Evolutionary conservation across 768 basidiomycete genomes (phyloP), one percentile per base, ranked within the genome.

Genomic region (Termitomyces sp.): DNA sequence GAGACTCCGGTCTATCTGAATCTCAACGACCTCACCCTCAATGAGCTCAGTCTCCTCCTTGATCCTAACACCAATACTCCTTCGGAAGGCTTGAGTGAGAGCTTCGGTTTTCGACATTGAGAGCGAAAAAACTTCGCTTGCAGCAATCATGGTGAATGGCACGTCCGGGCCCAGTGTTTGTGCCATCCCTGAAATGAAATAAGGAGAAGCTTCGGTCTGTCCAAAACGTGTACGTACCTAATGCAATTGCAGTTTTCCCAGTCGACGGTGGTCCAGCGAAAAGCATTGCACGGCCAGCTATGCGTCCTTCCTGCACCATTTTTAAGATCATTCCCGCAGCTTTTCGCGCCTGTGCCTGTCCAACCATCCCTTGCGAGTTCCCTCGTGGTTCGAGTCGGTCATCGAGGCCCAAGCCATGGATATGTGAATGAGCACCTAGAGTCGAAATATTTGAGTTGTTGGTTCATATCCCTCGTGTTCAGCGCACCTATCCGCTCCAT

Each of bases 71-170:
- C 96, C 97, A 66, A 99, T 99, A 66, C 93, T 94, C 64, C 96
- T 78, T 63, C 96, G 80, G 73, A 99, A 92, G 0, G 95, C 94
- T 69, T 98, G 96, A 0, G 95, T 98, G 58, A 99, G 81, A 21
- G 94, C 94, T 69, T 99, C 97, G 2, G 97, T 99, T 74, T 98
- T 98, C 30, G 91, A 94, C 92, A 98, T 97, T 65, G 94, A 93
- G 37, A 97, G 79, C 44, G 95, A 98, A 76, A 96, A 98, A 57
- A 99, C 95, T 71, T 99, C 97, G 75, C 92, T 94, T 21, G 88
- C 97, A 15, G 94, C 92, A 66, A 99, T 94, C 85, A 93, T 94
- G 7, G 94, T 98, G 70, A 98, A 99, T 0, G 97, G 97, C 1
- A 98, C 96, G 65, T 98, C 97, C 10, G 87, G 65, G 0, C 97